Conservation (phyloP, 768 basidiomycete species). For the Inosperma sp. region DNA sequence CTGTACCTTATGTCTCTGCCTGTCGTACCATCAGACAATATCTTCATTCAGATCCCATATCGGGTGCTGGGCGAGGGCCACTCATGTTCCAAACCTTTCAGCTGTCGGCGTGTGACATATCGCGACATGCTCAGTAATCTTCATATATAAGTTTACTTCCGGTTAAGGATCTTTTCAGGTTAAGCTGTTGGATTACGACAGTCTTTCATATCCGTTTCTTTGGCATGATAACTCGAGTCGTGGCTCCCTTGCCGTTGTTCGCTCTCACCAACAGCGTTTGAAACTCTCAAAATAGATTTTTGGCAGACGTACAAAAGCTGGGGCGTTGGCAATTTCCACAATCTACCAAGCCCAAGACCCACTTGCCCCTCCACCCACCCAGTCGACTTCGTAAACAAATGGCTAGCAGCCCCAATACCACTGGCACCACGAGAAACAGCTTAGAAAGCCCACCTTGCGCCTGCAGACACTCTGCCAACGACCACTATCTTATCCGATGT, state of each 20-base stretch:
- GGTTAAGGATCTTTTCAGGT: neutral
- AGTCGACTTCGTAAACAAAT: neutral
- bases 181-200: constrained; percentile 5
- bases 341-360: constrained; percentile 1
- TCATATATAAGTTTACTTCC: neutral
- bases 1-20: neutral
- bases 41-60: constrained; percentile 2
- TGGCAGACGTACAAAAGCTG: constrained; percentile 2
- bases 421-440: neutral
- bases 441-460: neutral
- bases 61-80: neutral
- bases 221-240: neutral
- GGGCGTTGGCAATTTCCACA: neutral
- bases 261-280: neutral
- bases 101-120: constrained; percentile 6
- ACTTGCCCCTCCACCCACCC: neutral
- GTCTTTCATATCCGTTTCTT: constrained; percentile 9
- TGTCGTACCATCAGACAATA: constrained; percentile 1
- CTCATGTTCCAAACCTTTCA: neutral
- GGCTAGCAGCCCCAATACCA: neutral
- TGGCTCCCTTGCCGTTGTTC: neutral
- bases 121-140: neutral
- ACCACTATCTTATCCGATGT: constrained; percentile 18
- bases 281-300: constrained; percentile 6
- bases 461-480: neutral